These are phyloP conservation scores for Fistulifera solaris DNA, from an alignment of 108 stramenopile genomes.

Conservation along the genomic window DNA sequence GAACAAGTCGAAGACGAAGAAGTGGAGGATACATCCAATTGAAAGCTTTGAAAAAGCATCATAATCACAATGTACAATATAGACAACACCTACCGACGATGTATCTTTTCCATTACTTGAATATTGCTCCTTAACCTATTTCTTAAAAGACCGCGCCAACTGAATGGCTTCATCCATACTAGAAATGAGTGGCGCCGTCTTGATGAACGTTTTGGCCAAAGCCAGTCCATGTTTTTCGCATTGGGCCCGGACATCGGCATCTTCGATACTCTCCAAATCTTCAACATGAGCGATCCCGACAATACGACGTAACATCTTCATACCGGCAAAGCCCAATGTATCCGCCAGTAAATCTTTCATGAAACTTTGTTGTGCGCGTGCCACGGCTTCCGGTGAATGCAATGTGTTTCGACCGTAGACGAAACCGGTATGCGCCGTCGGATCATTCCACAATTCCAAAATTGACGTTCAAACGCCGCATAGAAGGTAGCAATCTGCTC, in stretches of 20 bases:
- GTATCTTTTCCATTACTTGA: no score
- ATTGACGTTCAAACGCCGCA: conserved; percentile 13
- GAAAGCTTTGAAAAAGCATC: no score
- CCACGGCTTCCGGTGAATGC: neutral
- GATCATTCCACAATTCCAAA: conserved; percentile 32
- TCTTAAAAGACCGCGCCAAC: neutral
- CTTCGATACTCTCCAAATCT: conserved; percentile 40
- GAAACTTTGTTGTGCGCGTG: conserved; percentile 15
- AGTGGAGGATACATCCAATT: no score
- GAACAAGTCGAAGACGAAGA: no score
- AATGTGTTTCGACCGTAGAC: conserved; percentile 9
- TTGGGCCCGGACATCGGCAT: conserved; percentile 22
- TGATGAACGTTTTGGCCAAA: conserved; percentile 20
- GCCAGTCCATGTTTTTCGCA: conserved; percentile 28
- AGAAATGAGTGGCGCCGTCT: neutral
- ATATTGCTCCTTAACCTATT: neutral
- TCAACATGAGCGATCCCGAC: conserved; percentile 52
- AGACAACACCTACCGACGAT: no score
- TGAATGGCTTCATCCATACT: conserved; percentile 14
- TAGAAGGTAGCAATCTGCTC: conserved; percentile 17
- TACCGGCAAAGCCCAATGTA: conserved; percentile 37
- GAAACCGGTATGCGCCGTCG: conserved; percentile 20
- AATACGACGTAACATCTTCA: conserved; percentile 42
- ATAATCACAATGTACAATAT: no score
- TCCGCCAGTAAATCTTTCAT: conserved; percentile 29